Evolutionary conservation across 371 early-diverging fungal species (phyloP).

Genomic region (Parasitella parasitica): DNA sequence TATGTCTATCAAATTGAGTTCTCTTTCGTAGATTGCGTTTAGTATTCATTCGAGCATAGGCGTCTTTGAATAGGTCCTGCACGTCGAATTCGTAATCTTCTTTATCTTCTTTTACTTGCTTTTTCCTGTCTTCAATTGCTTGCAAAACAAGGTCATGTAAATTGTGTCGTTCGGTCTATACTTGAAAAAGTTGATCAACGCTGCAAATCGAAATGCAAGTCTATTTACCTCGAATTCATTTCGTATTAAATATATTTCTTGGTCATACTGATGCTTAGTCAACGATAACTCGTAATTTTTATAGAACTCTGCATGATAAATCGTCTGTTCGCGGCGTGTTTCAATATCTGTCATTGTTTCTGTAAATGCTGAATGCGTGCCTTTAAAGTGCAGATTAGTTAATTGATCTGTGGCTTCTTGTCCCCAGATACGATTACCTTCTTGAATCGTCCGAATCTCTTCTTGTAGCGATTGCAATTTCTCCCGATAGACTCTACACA

Average conservation of each 20-base stretch:
- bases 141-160: slow-evolving; percentile 23
- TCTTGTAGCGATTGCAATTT: slow-evolving; percentile 28
- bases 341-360: slow-evolving; percentile 29
- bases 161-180: slow-evolving; percentile 23
- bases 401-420: background rate
- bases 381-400: background rate
- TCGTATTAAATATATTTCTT: slow-evolving; percentile 16
- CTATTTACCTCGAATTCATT: slow-evolving; percentile 27
- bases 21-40: slow-evolving; percentile 17
- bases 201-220: background rate
- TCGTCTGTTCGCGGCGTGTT: slow-evolving; percentile 24
- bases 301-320: slow-evolving; percentile 23
- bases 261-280: slow-evolving; percentile 20
- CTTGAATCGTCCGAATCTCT: slow-evolving; percentile 27
- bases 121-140: slow-evolving; percentile 23
- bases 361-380: slow-evolving; percentile 31
- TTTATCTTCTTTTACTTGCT: slow-evolving; percentile 20
- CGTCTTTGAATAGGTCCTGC: slow-evolving; percentile 21
- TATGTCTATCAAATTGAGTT: slow-evolving; percentile 1
- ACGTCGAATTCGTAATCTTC: slow-evolving; percentile 7
- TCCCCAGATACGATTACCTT: slow-evolving; percentile 26
- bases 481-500: slow-evolving; percentile 25
- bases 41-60: slow-evolving; percentile 10
- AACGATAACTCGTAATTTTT: slow-evolving; percentile 25
- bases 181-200: background rate